These are phyloP conservation scores for Plantago ovata DNA, from an alignment of 257 asterid species.

Conservation along the genomic window DNA sequence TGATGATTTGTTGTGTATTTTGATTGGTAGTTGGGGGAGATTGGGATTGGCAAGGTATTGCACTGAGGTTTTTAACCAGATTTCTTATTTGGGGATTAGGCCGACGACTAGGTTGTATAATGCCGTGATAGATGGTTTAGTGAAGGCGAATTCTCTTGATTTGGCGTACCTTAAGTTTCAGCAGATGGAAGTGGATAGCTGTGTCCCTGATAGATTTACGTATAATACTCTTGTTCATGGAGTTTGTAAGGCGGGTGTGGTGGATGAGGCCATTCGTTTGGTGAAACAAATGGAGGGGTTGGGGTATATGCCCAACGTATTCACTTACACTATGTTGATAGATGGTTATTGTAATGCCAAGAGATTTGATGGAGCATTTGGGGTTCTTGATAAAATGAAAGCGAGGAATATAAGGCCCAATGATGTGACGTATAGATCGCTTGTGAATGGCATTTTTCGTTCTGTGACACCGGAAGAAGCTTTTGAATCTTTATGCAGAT, in stretches of 20 bases:
- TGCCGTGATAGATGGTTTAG: slow-evolving; percentile 79
- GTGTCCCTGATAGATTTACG: slow-evolving; percentile 76
- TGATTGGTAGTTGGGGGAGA: slow-evolving; percentile 91
- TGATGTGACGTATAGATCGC: slow-evolving; percentile 80
- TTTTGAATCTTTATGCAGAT: slow-evolving; percentile 41
- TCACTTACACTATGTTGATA: slow-evolving; percentile 68
- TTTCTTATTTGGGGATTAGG: slow-evolving; percentile 68
- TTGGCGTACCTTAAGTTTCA: slow-evolving; percentile 92
- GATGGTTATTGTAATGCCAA: slow-evolving; percentile 77
- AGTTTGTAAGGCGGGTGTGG: slow-evolving; percentile 81
- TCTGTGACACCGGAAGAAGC: slow-evolving; percentile 47
- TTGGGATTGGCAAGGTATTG: slow-evolving; percentile 83
- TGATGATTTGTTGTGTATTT: slow-evolving; percentile 62
- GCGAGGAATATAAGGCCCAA: slow-evolving; percentile 54
- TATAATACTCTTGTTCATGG: slow-evolving; percentile 89
- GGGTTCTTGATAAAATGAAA: slow-evolving; percentile 63
- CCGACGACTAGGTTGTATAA: slow-evolving; percentile 84
- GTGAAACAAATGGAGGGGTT: slow-evolving; percentile 83
- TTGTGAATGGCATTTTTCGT: slow-evolving; percentile 73
- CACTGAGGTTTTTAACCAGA: slow-evolving; percentile 74
- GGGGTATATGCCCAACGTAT: slow-evolving; percentile 67
- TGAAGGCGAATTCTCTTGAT: slow-evolving; percentile 85
- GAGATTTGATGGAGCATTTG: slow-evolving; percentile 60
- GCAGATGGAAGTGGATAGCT: slow-evolving; percentile 85
- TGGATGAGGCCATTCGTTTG: slow-evolving; percentile 85